Conservation (phyloP, 1,284 basidiomycete species). For the Ganoderma sinense region DNA sequence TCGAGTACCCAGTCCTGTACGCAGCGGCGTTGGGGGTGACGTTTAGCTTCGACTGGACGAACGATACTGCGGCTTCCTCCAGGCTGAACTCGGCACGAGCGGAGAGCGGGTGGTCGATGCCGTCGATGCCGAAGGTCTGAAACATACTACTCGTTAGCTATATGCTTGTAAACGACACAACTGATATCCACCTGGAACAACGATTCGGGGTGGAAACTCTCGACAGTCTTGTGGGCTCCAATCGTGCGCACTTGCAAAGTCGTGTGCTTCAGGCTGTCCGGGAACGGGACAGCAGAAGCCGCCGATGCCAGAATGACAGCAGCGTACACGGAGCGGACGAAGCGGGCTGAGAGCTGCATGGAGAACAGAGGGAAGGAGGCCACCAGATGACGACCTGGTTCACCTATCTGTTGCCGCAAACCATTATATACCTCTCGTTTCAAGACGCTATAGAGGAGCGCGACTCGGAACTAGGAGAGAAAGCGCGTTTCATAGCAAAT, state of each 20-base stretch:
- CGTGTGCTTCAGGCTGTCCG: constrained; percentile 46
- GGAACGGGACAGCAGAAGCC: constrained; percentile 41
- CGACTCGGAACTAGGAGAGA: not conserved
- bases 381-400: not conserved
- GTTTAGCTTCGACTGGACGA: constrained; percentile 39
- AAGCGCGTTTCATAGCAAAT: not conserved
- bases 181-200: constrained; percentile 46
- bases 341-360: constrained; percentile 25
- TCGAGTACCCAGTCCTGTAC: constrained; percentile 38
- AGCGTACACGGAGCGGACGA: constrained; percentile 32
- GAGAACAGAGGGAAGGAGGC: not conserved
- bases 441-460: not conserved
- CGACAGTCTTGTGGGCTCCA: constrained; percentile 43
- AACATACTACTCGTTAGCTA: not conserved
- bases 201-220: constrained; percentile 52
- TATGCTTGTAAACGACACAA: constrained; percentile 17
- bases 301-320: constrained; percentile 33
- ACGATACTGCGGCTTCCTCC: constrained; percentile 40
- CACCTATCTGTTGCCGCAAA: not conserved
- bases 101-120: constrained; percentile 42
- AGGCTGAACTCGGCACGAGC: constrained; percentile 38
- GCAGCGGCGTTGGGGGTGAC: constrained; percentile 32
- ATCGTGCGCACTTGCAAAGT: constrained; percentile 49
- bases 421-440: not conserved
- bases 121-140: constrained; percentile 50